Base-by-base conservation (phyloP, 768 basidiomycete genomes). In the Strobilomyces echinocephalus region DNA sequence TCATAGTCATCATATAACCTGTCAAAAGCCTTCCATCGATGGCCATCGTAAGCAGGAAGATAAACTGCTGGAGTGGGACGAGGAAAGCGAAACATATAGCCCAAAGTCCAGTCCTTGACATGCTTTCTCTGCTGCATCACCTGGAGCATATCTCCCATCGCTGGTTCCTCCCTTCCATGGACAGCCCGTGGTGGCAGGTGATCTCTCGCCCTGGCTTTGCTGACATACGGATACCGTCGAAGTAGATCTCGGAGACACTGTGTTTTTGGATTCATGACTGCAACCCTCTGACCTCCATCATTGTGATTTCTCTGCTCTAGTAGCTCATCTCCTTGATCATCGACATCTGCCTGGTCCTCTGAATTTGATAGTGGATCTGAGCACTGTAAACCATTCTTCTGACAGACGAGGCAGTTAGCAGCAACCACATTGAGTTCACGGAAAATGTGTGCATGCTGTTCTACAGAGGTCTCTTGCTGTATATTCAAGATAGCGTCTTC, bases 81-180 rank as follows among this genome's bases (percentile, higher is more conserved):
- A 4, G 43, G 48, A 33, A 53, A 53, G 5, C 16, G 21, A 18
- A 46, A 46, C 56, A 57, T 57, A n/a, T 12, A 9, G 16, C 47
- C 15, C 9, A 4, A 6, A 33, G 44, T 33, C 38, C 43, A 40
- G 18, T 46, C 20, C 38, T 55, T 35, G 12, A 46, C 33, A 35
- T 50, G 43, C 38, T 40, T 53, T 15, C 9, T 16, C 20, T 10
- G 16, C 38, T 39, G 2, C 35, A 14, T 36, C 5, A 10, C n/a
- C n/a, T 30, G 7, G 1, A 30, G 30, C 9, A 30, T 5, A 30
- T 30, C 30, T 30, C 30, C 30, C 6, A 30, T 9, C 1, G 30
- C 30, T 7, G 30, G 30, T 30, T 30, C 30, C 30, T 30, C 30
- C 6, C 30, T 30, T 30, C 30, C 30, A 30, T n/a, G n/a, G 15